Evolutionary conservation across 495 filamentous ascomycete genomes (phyloP).

Genomic region (Tuber borchii): DNA sequence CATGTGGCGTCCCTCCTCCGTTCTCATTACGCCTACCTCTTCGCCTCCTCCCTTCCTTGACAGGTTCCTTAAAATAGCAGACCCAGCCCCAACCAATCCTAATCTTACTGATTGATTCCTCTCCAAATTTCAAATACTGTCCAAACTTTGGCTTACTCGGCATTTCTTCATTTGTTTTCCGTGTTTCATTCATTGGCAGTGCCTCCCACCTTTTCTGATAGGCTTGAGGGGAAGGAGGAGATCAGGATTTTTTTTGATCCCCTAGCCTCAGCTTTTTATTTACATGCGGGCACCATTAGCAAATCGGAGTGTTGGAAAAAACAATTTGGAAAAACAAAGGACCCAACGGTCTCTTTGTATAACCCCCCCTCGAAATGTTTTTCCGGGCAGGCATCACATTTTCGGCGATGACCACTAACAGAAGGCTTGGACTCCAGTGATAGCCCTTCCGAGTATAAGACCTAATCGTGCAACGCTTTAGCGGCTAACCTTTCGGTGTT

Average conservation of each 20-base stretch:
- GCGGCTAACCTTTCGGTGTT: constrained; percentile 3
- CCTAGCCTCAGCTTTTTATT: neutral
- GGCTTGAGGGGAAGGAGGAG: neutral
- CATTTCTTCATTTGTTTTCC: neutral
- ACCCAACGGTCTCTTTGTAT: neutral
- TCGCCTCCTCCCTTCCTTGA: neutral
- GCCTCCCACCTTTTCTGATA: neutral
- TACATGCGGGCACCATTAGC: neutral
- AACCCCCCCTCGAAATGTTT: neutral
- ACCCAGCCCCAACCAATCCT: neutral
- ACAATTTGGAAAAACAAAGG: neutral
- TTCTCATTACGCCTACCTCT: neutral
- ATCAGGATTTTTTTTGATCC: neutral
- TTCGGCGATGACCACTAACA: constrained; percentile 22
- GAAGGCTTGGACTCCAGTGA: constrained; percentile 58
- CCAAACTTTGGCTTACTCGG: neutral
- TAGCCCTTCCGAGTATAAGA: constrained; percentile 57
- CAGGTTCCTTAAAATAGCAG: neutral
- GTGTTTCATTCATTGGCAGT: neutral
- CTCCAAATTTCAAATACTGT: neutral
- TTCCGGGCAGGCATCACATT: neutral
- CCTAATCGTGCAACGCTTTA: constrained; percentile 42
- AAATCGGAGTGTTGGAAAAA: neutral
- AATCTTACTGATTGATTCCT: neutral
- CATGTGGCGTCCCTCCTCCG: neutral